A percentile compares a stretch with the other conserved stretches of the same genome.
Evolutionary conservation across 306 rosid genomes (phyloP).

Genomic region (Citrullus mucosospermus): DNA sequence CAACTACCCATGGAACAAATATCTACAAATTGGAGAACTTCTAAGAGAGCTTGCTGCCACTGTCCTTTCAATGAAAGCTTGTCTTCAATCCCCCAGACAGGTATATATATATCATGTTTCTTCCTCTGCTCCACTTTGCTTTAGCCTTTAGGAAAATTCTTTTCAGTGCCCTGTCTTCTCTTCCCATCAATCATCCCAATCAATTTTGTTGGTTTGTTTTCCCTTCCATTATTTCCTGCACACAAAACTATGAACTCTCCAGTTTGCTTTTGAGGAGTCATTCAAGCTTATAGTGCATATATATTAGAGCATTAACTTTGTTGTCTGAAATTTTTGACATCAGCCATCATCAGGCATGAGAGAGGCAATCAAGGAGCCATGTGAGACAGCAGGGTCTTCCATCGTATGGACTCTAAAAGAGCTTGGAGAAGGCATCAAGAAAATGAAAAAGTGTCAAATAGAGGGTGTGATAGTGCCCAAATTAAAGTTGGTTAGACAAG

Average conservation of each 20-base stretch:
- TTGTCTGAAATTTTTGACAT: neutral
- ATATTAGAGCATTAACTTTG: neutral
- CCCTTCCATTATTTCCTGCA: too few species aligned
- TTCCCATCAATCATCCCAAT: neutral
- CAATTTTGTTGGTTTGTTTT: neutral
- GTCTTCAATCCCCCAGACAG: constrained; percentile 54
- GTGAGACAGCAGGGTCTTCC: constrained; percentile 36
- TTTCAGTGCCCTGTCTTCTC: neutral
- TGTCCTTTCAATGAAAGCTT: constrained; percentile 29
- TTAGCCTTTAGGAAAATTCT: neutral
- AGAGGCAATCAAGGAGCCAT: constrained; percentile 20
- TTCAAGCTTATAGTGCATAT: too few species aligned
- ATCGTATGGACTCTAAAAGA: constrained; percentile 36
- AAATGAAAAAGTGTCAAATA: constrained; percentile 38
- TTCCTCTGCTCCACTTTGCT: neutral
- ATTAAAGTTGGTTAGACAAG: constrained; percentile 37
- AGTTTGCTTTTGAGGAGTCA: too few species aligned
- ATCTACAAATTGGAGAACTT: constrained; percentile 53
- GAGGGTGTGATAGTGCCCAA: constrained; percentile 20
- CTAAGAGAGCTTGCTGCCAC: constrained; percentile 60
- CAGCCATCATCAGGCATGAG: constrained; percentile 27
- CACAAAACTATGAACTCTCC: too few species aligned
- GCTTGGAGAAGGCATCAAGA: constrained; percentile 51
- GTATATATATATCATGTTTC: constrained; percentile 15
- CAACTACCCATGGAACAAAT: constrained; percentile 68